phyloP scores from a whole-genome alignment of 2,329 filamentous ascomycete genomes.

The Pseudogymnoascus sp. region DNA sequence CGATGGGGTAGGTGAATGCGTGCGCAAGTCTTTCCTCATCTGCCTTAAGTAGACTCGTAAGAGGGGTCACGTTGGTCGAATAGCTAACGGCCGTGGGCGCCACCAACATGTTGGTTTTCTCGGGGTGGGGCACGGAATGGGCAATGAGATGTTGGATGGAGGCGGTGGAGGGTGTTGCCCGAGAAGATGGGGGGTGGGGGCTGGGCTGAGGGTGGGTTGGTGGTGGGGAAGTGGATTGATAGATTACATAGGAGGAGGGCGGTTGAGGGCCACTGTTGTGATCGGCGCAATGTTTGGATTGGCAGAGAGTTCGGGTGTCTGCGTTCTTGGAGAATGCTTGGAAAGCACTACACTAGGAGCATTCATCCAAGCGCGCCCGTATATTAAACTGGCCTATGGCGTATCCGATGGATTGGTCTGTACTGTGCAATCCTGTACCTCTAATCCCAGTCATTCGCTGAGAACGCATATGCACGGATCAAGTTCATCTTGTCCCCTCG shows the following conservation, averaged over 20 bases:
- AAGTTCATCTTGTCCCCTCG: not conserved
- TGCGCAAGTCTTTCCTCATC: not conserved
- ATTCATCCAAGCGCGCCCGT: constrained; percentile 1
- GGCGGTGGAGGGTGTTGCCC: not conserved
- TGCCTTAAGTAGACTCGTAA: not conserved
- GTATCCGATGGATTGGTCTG: not conserved
- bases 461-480: not conserved
- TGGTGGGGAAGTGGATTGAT: not conserved
- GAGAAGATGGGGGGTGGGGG: not conserved
- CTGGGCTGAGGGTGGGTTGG: not conserved
- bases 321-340: not conserved
- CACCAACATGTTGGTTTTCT: constrained; percentile 6
- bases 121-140: not conserved
- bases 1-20: not conserved
- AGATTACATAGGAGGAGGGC: not conserved
- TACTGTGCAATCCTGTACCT: not conserved
- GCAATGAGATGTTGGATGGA: not conserved
- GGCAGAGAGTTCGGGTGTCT: not conserved
- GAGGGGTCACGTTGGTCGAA: not conserved
- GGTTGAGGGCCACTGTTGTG: not conserved
- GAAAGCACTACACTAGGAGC: not conserved
- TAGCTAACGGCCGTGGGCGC: not conserved
- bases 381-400: not conserved
- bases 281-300: not conserved
- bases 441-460: not conserved